These are phyloP conservation scores for Dendryphion nanum DNA, from an alignment of 2,329 filamentous ascomycete genomes.

Conservation along the genomic window DNA sequence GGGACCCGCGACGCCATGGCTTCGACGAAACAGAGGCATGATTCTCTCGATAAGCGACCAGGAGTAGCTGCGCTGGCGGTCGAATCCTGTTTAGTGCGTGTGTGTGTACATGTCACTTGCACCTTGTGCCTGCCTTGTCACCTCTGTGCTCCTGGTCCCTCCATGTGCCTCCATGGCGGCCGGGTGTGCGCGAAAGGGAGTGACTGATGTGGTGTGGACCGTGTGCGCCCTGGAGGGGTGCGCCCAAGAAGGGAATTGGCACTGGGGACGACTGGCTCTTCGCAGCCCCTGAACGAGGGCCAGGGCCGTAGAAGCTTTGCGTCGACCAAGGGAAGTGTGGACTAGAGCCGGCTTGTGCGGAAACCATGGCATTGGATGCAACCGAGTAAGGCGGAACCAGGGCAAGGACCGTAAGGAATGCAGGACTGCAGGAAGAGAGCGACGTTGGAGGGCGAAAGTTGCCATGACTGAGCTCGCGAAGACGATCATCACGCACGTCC, in stretches of 20 bases:
- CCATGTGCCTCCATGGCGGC: constrained; percentile 26
- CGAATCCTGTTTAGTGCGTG: constrained; percentile 11
- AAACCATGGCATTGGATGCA: constrained; percentile 34
- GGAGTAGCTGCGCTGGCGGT: constrained; percentile 29
- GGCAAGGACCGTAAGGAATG: constrained; percentile 20
- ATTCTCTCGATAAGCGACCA: constrained; percentile 25
- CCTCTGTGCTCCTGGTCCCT: too few relatives aligned
- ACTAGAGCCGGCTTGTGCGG: constrained; percentile 30
- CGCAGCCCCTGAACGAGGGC: constrained; percentile 36
- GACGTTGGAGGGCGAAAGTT: constrained; percentile 3
- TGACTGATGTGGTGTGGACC: too few relatives aligned
- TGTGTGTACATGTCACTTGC: constrained; percentile 17
- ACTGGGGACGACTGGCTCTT: too few relatives aligned
- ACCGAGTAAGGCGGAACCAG: constrained; percentile 32
- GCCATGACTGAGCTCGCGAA: constrained; percentile 33
- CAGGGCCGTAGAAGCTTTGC: constrained; percentile 32
- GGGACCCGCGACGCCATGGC: constrained; percentile 25
- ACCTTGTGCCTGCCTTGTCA: too few relatives aligned
- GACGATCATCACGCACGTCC: constrained; percentile 34
- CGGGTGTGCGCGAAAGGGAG: constrained; percentile 17
- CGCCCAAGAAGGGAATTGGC: too few relatives aligned
- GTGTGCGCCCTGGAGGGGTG: too few relatives aligned
- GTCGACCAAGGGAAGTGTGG: constrained; percentile 17
- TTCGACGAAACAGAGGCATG: constrained; percentile 22
- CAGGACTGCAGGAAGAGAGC: neutral